Evolutionary conservation across 805 yeast genomes (phyloP), one percentile per base, ranked within the genome.

Genomic region (Tetrapisispora taiwanensis): DNA sequence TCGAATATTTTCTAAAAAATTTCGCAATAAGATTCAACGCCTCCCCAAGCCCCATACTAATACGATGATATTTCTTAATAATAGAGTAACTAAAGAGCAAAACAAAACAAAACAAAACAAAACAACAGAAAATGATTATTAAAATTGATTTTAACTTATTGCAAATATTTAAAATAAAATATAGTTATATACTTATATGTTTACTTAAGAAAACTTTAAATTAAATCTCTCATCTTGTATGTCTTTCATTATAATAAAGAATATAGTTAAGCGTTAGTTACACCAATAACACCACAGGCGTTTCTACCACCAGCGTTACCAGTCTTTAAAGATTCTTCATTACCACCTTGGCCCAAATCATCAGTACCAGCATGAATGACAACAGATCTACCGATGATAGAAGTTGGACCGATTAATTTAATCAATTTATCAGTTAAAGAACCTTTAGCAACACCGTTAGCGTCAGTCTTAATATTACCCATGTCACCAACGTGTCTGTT

Each of bases 251-350:
- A 41, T 9, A 41, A 30, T 13, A 17, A 30, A 10, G 45, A 31
- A 36, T 30, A 36, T 36, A 42, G 45, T 42, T 42, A 42, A 42
- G 40, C 44, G 12, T 36, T 53, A 48, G 64, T 47, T 26, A 59
- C 45, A 51, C 97, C 97, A 73, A 89, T 88, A 62, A 89, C 96
- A 74, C 97, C 97, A 74, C 97, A 89, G 52, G 97, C 97, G 56
- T 92, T 85, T 80, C 97, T 88, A 55, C 83, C 89, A 67, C 97
- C 97, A 48, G 97, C 97, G 64, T 89, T 87, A 74, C 97, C 97
- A 55, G 96, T 88, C 74, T 83, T 87, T 71, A 84, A 76, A 52
- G 95, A 84, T 69, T 86, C 95, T 48, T 84, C 81, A 64, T 81
- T 79, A 50, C 88, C 95, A 69, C 96, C 95, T 74, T 84, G 82